Evolutionary conservation across 1,139 yeast genomes (phyloP), one percentile per base, ranked within the genome.

Genomic region (Wickerhamomyces sp.): DNA sequence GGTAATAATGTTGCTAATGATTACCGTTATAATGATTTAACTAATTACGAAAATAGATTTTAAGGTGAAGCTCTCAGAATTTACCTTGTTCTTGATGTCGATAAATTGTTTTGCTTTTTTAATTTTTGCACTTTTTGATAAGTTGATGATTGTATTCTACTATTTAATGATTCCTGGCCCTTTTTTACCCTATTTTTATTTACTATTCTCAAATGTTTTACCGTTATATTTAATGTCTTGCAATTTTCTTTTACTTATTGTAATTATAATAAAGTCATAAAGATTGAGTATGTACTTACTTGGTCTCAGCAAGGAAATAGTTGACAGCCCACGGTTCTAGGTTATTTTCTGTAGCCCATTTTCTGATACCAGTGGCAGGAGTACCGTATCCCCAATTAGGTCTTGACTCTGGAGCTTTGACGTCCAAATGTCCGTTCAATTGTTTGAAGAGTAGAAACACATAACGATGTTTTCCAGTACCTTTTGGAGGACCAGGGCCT

Each of bases 401-500:
- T 59, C 96, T 74, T 54, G 75, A 87, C 30, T 61, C 26, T n/a
- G 49, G 46, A 6, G 44, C 31, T 28, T 41, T 25, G 14, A 44
- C 45, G n/a, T 39, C 30, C 2, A 41, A 38, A 0, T 38, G 35
- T 45, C 59, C 43, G 53, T 58, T 35, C 63, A 73, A 57, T 66
- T 86, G 92, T 63, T 81, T 82, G 61, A 71, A 87, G 46, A 89
- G 64, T 45, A 88, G 59, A 52, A 84, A 85, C 22, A 85, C 88
- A 59, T 89, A 89, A 46, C 96, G 76, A 65, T 89, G 96, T 58
- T 80, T 76, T 15, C 95, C 94, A 1, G 96, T 85, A 43, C 79
- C 79, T 43, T 76, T 74, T 37, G 96, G 96, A 18, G 97, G 97
- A 3, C 76, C 96, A 3, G 97, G 96, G 0, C 95, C 95, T 55